Evolutionary conservation across 306 rosid genomes (phyloP), one percentile per base, ranked within the genome.

Genomic region (Benincasa hispida): DNA sequence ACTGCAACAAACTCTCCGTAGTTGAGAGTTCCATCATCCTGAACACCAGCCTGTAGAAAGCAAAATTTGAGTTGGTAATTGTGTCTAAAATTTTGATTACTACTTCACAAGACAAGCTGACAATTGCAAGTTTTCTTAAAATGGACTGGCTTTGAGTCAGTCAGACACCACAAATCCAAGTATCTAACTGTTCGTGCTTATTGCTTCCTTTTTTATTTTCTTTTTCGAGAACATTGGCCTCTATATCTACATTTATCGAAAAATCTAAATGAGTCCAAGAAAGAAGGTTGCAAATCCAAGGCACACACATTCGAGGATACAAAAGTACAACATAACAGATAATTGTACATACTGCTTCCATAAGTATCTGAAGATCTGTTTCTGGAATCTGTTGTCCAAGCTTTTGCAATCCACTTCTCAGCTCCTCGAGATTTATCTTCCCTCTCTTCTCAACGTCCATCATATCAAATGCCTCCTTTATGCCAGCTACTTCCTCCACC

Each of bases 1-100:
- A 93, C 85, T 17, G 93, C 93, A 12, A 93, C 88, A 81, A 93
- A 93, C 86, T 93, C 98, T 72, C 86, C 97, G 73, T 91, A 93
- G 79, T 91, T 91, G 25, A 93, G 83, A 81, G 85, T 82, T 67
- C 98, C 97, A 75, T 93, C 98, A 0, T 88, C 86, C 58, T 93
- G 93, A 58, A 83, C 82, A 85, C 91, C 97, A 48, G 91, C 97
- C 97, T 93, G 88, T 72, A 9, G 27, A 70, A 72, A 72, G 59
- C 60, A 28, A 30, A 72, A n/a, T 14, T 50, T 28, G 60, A 50
- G 45, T 72, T 27, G 19, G 28, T 41, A 41, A 22, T 24, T 22
- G 53, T 41, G 10, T 67, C n/a, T 67, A 21, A 37, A 41, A 21
- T 5, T 67, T 13, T 18, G 34, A 12, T 39, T 21, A 67, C 74